Evolutionary conservation across 2,329 filamentous ascomycete species (phyloP).

Genomic region (Fonsecaea erecta): DNA sequence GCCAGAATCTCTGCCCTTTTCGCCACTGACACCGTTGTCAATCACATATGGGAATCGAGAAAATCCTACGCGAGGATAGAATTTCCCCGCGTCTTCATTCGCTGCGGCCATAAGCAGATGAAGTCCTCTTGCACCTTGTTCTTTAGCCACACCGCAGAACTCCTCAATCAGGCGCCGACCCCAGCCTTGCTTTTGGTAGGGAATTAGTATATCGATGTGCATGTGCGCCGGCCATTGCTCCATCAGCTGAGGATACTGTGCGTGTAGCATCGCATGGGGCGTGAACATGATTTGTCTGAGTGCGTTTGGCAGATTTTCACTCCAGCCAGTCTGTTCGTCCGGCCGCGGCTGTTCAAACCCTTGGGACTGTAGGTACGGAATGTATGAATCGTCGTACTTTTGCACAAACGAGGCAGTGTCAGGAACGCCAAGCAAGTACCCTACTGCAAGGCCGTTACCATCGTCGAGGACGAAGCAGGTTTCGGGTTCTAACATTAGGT

Average conservation of each 20-base stretch:
- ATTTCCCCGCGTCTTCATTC: conserved; percentile 32
- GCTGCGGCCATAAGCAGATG: conserved; percentile 34
- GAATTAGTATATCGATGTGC: conserved; percentile 34
- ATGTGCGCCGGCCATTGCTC: conserved; percentile 34
- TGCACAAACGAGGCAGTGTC: conserved; percentile 33
- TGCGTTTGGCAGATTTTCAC: conserved; percentile 27
- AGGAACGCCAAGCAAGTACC: conserved; percentile 31
- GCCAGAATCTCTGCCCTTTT: conserved; percentile 28
- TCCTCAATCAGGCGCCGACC: conserved; percentile 31
- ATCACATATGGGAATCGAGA: conserved; percentile 28
- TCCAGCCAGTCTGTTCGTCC: conserved; percentile 23
- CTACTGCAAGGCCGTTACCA: conserved; percentile 32
- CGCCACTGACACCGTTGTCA: conserved; percentile 30
- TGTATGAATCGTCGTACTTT: conserved; percentile 23
- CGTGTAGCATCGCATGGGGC: conserved; percentile 29
- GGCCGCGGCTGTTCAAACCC: conserved; percentile 26
- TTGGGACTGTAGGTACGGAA: conserved; percentile 23
- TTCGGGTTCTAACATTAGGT: conserved; percentile 27
- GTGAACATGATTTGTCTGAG: conserved; percentile 31
- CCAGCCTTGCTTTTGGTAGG: conserved; percentile 31
- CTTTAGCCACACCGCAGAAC: conserved; percentile 19
- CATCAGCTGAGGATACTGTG: conserved; percentile 29
- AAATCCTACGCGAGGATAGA: conserved; percentile 36
- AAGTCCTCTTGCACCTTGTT: conserved; percentile 23
- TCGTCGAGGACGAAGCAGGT: conserved; percentile 36